Percentiles rank a stretch among this genome's conserved stretches.
These are phyloP conservation scores for Cercospora zeina DNA, from an alignment of 2,329 filamentous ascomycete species.

Conservation along the genomic window DNA sequence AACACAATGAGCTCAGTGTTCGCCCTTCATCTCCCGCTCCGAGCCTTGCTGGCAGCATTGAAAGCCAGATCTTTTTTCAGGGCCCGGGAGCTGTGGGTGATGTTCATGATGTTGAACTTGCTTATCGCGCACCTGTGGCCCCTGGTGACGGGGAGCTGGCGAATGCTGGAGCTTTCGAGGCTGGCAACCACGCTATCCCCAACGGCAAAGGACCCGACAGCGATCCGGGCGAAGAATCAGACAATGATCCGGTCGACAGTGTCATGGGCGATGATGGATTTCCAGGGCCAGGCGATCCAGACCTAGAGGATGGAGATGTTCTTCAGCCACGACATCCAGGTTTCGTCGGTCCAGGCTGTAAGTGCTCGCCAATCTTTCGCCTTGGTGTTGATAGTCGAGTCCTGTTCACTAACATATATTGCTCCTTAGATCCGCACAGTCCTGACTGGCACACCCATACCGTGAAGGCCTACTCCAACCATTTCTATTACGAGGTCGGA, in stretches of 20 bases:
- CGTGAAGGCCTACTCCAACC: neutral
- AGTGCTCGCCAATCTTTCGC: neutral
- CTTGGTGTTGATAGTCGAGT: neutral
- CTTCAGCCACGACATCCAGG: neutral
- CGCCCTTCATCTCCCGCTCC: neutral
- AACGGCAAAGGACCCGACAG: neutral
- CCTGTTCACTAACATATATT: neutral
- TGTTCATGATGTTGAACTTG: neutral
- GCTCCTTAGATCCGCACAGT: neutral
- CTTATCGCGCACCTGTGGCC: neutral
- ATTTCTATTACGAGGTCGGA: conserved; percentile 6
- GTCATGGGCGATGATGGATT: neutral
- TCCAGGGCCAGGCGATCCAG: neutral
- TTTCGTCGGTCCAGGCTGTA: neutral
- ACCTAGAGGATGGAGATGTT: neutral
- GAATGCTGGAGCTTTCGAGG: neutral
- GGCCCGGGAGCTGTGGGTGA: neutral
- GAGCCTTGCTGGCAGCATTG: neutral
- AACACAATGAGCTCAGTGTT: neutral
- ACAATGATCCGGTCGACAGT: neutral
- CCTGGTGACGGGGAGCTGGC: neutral
- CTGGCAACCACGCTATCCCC: neutral
- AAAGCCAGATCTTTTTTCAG: neutral
- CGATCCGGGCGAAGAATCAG: neutral
- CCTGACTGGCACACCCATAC: conserved; percentile 10